phyloP scores from a whole-genome alignment of 495 filamentous ascomycete genomes.

The Hypoxylon lienhwacheense region DNA sequence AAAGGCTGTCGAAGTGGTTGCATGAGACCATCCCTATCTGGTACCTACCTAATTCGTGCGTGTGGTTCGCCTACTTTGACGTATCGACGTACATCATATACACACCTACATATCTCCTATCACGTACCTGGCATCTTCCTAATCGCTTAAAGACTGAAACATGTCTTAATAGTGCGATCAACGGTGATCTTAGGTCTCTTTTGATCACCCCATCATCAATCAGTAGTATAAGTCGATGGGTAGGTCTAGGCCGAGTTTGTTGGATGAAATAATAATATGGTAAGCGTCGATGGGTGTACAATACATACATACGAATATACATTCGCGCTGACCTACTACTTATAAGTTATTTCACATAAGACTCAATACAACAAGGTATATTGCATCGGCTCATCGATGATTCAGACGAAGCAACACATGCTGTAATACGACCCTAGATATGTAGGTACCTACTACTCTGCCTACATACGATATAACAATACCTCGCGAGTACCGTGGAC shows the following conservation, averaged over 20 bases:
- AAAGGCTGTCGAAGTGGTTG: conserved; percentile 23
- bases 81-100: no score
- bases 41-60: conserved; percentile 15
- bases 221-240: conserved; percentile 10
- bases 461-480: conserved; percentile 7
- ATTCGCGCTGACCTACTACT: conserved; percentile 23
- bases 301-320: no score
- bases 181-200: conserved; percentile 23
- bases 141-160: conserved; percentile 40
- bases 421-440: conserved; percentile 25
- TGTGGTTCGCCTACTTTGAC: conserved; percentile 33
- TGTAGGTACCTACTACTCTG: conserved; percentile 10
- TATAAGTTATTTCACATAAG: no score
- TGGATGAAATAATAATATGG: background rate
- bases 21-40: conserved; percentile 34
- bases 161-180: conserved; percentile 33
- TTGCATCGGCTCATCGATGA: conserved; percentile 19
- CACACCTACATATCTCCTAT: no score
- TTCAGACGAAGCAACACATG: conserved; percentile 25
- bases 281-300: conserved; percentile 15
- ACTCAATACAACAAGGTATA: no score
- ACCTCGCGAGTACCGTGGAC: no score
- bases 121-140: conserved; percentile 25
- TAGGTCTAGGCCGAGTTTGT: background rate
- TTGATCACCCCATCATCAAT: conserved; percentile 23